phyloP scores from a whole-genome alignment of 2,329 filamentous ascomycete genomes.

The Coniella lustricola region DNA sequence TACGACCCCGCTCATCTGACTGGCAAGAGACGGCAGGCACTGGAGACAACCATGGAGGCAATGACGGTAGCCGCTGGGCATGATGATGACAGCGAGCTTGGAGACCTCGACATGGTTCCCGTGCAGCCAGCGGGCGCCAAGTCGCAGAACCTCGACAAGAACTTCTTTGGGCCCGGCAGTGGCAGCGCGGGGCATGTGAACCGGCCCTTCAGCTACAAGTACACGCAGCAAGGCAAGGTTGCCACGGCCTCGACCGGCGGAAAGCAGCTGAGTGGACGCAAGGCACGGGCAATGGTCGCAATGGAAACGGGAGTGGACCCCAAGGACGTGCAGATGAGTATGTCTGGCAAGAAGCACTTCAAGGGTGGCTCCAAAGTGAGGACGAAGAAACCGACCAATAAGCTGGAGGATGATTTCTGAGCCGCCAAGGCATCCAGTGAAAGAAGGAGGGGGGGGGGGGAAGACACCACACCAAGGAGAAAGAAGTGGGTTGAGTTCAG shows the following conservation, averaged over 20 bases:
- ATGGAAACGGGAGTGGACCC: slow-evolving; percentile 80
- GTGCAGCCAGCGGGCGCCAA: slow-evolving; percentile 58
- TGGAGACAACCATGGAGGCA: slow-evolving; percentile 44
- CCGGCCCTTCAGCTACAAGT: slow-evolving; percentile 85
- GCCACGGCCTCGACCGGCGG: slow-evolving; percentile 19
- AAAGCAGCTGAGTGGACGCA: slow-evolving; percentile 74
- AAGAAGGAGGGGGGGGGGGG: too few species aligned
- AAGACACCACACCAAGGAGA: too few species aligned
- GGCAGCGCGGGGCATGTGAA: slow-evolving; percentile 59
- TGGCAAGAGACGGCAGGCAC: slow-evolving; percentile 64
- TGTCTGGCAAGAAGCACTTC: slow-evolving; percentile 83
- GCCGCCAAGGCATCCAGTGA: too few species aligned
- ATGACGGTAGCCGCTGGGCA: slow-evolving; percentile 30
- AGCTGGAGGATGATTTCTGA: slow-evolving; percentile 29
- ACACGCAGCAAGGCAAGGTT: slow-evolving; percentile 67
- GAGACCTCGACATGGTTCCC: slow-evolving; percentile 41
- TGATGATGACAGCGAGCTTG: slow-evolving; percentile 28
- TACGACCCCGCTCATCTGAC: slow-evolving; percentile 81
- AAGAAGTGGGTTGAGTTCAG: too few species aligned
- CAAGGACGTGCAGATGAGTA: slow-evolving; percentile 57
- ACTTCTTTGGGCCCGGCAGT: slow-evolving; percentile 71
- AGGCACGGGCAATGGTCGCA: slow-evolving; percentile 72
- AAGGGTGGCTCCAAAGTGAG: slow-evolving; percentile 64
- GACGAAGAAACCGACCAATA: slow-evolving; percentile 40
- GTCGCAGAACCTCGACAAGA: slow-evolving; percentile 70